Base-by-base conservation (phyloP, 345 rosid genomes). In the Murraya paniculata region DNA sequence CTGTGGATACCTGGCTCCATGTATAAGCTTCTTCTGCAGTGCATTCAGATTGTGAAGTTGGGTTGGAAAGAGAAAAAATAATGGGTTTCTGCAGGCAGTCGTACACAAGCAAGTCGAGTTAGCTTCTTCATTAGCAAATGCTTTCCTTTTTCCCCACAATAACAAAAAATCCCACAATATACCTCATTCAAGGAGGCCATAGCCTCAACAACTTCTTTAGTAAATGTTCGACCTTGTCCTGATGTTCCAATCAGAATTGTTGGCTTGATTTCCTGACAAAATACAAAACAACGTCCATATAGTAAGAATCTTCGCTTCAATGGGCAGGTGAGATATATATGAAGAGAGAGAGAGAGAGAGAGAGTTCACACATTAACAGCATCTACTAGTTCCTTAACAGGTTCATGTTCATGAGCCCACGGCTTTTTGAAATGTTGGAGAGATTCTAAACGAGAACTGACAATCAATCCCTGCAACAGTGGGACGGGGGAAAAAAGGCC, bases 21-120 rank as follows among this genome's bases (percentile, higher is more conserved):
- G 79, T 88, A 77, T 93, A 95, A 41, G 98, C 99, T 81, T 95
- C 89, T 87, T 95, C 96, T 35, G 99, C 99, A 11, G 99, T 95
- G 78, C 98, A 93, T 86, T 95, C 98, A 55, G 99, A 93, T 74
- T 95, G 99, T 41, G 99, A 95, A 77, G 99, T 95, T 36, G 98
- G 99, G 84, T 95, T 93, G 61, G 99, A 95, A 65, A 95, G 99
- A 80, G 99, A 55, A 58, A 95, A 90, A 83, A 95, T 91, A 68
- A 95, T 84, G 21, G 99, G 99, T 86, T 84, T 91, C 99, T 92
- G 92, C 87, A 88, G 2, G 67, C 72, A 76, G 28, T 36, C 35
- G 74, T 21, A 41, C 4, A 48, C 65, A 77, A 71, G 10, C 57
- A 27, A 64, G 45, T 74, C 69, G 59, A 64, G 59, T 67, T 55